Conservation (phyloP, 2,329 filamentous ascomycete species). For the Endoconidiophora laricicola region DNA sequence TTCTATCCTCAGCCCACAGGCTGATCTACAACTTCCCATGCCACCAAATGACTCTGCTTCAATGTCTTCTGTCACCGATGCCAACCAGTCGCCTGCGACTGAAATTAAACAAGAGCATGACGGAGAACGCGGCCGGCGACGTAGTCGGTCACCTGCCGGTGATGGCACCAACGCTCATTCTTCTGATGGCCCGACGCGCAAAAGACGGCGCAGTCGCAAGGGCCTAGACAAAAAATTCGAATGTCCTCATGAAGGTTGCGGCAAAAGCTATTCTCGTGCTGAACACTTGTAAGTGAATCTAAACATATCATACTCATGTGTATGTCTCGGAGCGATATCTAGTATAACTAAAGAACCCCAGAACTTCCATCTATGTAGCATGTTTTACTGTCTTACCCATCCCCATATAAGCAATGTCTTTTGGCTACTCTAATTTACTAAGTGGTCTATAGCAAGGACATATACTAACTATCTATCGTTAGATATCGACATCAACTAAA, state of each 20-base stretch:
- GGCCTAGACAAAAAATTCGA: slow-evolving; percentile 68
- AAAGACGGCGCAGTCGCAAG: slow-evolving; percentile 58
- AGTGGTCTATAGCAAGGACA: too few species aligned
- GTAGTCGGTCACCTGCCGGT: slow-evolving; percentile 27
- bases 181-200: slow-evolving; percentile 36
- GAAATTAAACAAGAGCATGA: slow-evolving; percentile 24
- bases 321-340: too few species aligned
- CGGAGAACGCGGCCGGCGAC: slow-evolving; percentile 24
- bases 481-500: slow-evolving; percentile 86
- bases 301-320: too few species aligned
- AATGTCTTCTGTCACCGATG: neutral
- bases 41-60: neutral
- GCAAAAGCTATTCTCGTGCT: slow-evolving; percentile 89
- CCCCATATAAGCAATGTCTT: neutral
- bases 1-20: slow-evolving; percentile 3
- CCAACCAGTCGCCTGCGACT: slow-evolving; percentile 1
- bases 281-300: slow-evolving; percentile 62
- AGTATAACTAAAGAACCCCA: too few species aligned
- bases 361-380: neutral
- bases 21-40: slow-evolving; percentile 3
- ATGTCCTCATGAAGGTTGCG: slow-evolving; percentile 73
- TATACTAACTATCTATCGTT: neutral
- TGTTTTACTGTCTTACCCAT: neutral
- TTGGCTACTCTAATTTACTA: neutral
- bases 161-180: slow-evolving; percentile 25